Conservation (phyloP, 371 early-diverging fungal species). For the Lichtheimia ramosa region DNA sequence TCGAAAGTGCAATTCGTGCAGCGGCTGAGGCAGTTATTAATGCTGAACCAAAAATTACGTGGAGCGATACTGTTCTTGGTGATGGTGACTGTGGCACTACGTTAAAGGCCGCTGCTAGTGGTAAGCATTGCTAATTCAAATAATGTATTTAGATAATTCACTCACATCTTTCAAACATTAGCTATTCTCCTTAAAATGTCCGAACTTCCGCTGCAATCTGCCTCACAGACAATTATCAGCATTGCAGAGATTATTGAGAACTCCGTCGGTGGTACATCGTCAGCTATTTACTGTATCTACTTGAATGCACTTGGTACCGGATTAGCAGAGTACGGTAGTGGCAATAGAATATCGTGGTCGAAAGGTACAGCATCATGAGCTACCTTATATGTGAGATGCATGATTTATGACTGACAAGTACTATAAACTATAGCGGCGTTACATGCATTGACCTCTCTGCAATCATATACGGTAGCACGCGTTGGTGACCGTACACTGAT, state of each 20-base stretch:
- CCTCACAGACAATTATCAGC: slow-evolving; percentile 24
- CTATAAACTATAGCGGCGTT: slow-evolving; percentile 23
- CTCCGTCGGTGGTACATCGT: slow-evolving; percentile 79
- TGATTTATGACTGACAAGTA: no score
- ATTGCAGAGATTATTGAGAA: slow-evolving; percentile 69
- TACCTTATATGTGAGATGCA: no score
- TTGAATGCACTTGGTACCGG: slow-evolving; percentile 69
- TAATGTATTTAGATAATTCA: not conserved
- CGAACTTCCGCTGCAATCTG: slow-evolving; percentile 18
- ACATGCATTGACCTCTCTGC: slow-evolving; percentile 60
- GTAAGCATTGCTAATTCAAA: slow-evolving; percentile 11
- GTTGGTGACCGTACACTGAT: slow-evolving; percentile 81
- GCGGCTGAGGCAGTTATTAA: slow-evolving; percentile 58
- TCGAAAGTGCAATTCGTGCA: slow-evolving; percentile 33
- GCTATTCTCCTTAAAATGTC: slow-evolving; percentile 34
- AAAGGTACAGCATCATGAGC: slow-evolving; percentile 11
- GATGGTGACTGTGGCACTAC: slow-evolving; percentile 87
- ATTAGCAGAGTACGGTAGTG: slow-evolving; percentile 8
- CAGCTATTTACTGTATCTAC: slow-evolving; percentile 77
- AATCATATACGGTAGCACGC: slow-evolving; percentile 71
- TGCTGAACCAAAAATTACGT: slow-evolving; percentile 72
- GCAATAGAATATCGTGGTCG: slow-evolving; percentile 8
- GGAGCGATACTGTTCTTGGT: slow-evolving; percentile 71
- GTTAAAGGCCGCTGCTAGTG: slow-evolving; percentile 62
- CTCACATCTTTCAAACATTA: not conserved